phyloP scores from a whole-genome alignment of 1,139 yeast species.

The Blastobotrys persicus region DNA sequence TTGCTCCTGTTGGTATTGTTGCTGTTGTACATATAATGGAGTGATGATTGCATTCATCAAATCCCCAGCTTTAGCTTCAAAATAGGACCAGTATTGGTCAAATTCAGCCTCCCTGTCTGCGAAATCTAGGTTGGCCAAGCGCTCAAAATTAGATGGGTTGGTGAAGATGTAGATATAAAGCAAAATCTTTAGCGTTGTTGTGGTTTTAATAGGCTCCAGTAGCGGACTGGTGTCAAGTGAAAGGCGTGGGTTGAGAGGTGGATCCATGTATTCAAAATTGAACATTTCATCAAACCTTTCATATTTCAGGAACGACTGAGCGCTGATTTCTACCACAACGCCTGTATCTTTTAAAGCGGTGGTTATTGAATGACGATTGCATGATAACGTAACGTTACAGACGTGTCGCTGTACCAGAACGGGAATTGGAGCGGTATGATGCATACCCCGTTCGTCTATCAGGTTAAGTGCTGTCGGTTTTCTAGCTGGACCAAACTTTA shows the following conservation, averaged over 20 bases:
- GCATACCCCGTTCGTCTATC: not conserved
- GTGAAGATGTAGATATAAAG: not conserved
- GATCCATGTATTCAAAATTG: constrained; percentile 4
- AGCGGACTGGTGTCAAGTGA: not conserved
- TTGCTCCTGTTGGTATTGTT: not conserved
- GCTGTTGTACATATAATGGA: not conserved
- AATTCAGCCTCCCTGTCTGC: not conserved
- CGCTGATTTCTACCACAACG: not conserved
- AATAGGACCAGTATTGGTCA: not conserved
- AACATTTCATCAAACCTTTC: not conserved
- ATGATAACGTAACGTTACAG: not conserved
- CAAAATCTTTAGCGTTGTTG: not conserved
- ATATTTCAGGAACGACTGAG: not conserved
- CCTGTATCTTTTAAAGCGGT: not conserved
- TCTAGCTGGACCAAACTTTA: not conserved
- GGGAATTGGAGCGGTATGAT: not conserved
- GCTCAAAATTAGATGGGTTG: not conserved
- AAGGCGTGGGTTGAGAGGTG: not conserved
- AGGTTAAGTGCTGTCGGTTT: not conserved
- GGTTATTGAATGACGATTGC: not conserved
- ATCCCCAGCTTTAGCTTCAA: not conserved
- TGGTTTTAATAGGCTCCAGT: not conserved
- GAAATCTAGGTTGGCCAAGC: not conserved
- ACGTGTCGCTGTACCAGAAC: not conserved
- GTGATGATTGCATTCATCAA: not conserved